Conservation (phyloP, 2,329 filamentous ascomycete species). For the Pseudopyricularia javanii region DNA sequence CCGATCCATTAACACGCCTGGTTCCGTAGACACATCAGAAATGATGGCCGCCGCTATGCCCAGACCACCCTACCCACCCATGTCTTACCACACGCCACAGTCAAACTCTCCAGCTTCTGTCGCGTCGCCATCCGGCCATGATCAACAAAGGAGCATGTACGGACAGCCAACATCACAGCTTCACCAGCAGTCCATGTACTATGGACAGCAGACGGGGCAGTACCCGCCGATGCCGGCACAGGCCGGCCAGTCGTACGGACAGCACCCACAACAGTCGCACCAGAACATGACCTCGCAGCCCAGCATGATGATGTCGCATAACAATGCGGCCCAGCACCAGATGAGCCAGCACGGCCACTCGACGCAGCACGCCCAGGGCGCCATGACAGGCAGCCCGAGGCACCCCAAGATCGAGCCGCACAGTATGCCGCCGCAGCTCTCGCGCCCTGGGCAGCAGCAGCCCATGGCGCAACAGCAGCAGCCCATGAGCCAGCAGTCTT, state of each 20-base stretch:
- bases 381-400: conserved; percentile 49
- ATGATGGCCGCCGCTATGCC: conserved; percentile 63
- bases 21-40: conserved; percentile 40
- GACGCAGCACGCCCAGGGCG: conserved; percentile 40
- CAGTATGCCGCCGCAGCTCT: conserved; percentile 43
- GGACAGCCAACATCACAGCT: conserved; percentile 67
- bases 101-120: conserved; percentile 91
- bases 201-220: conserved; percentile 40
- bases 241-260: conserved; percentile 45
- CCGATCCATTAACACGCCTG: conserved; percentile 4
- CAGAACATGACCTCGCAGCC: conserved; percentile 52
- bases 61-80: conserved; percentile 72
- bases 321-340: conserved; percentile 37
- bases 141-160: conserved; percentile 82
- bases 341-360: conserved; percentile 47
- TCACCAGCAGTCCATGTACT: conserved; percentile 73
- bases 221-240: conserved; percentile 57
- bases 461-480: conserved; percentile 21
- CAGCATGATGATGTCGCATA: conserved; percentile 55
- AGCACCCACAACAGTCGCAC: conserved; percentile 41
- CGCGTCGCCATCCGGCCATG: conserved; percentile 76
- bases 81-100: conserved; percentile 85
- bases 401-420: conserved; percentile 52
- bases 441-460: conserved; percentile 40
- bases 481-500: conserved; percentile 8